Evolutionary conservation across 805 yeast species (phyloP).

Genomic region (Isabelozyma rhagii): DNA sequence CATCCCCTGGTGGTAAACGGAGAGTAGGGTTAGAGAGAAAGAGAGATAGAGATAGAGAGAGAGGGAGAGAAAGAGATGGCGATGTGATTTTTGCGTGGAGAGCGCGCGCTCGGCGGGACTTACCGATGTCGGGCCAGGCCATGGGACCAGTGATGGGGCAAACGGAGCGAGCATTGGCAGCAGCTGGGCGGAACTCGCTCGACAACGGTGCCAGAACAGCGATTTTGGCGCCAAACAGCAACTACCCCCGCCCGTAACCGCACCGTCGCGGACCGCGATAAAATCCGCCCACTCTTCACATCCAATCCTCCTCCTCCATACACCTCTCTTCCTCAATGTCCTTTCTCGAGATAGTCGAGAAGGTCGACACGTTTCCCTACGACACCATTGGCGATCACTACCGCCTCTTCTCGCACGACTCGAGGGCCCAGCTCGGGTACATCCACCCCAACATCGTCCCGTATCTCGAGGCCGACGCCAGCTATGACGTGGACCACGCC

Average conservation of each 20-base stretch:
- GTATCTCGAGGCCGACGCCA: conserved; percentile 12
- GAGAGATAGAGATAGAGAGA: background rate
- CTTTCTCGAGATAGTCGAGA: conserved; percentile 14
- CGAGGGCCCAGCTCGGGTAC: conserved; percentile 23
- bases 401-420: conserved; percentile 27
- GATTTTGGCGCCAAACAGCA: too few relatives aligned
- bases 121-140: too few relatives aligned
- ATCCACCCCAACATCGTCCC: conserved; percentile 21
- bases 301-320: too few relatives aligned
- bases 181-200: too few relatives aligned
- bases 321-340: conserved; percentile 1
- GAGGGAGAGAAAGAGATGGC: too few relatives aligned
- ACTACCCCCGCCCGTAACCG: too few relatives aligned
- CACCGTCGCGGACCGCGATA: too few relatives aligned
- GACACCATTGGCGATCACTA: conserved; percentile 10
- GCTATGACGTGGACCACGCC: conserved; percentile 18
- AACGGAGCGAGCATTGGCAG: too few relatives aligned
- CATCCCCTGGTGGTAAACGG: conserved; percentile 5
- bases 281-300: too few relatives aligned
- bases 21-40: background rate
- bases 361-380: conserved; percentile 32
- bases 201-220: too few relatives aligned
- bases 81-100: background rate
- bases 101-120: too few relatives aligned
- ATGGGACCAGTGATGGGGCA: too few relatives aligned